Base-by-base conservation (phyloP, 2,329 filamentous ascomycete species). In the Aspergillus oerlinghausenensis region DNA sequence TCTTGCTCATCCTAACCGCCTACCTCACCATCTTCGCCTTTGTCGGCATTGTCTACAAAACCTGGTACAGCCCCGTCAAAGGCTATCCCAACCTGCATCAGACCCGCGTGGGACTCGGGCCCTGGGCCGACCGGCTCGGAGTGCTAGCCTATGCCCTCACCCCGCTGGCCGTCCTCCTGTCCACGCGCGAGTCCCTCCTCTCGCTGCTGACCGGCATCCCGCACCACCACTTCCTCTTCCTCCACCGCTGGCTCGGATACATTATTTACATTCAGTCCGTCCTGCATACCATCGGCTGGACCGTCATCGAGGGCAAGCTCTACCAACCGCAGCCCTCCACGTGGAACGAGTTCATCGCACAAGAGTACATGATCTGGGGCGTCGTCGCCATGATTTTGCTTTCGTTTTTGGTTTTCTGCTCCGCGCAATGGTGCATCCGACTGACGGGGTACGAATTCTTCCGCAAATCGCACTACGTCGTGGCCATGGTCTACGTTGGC, bases 391-490 rank as follows among this genome's bases (percentile, higher is more conserved):
- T 89, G 75, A 75, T 82, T 4, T 71, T 91, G 4, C 72, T 91
- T 0, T 77, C 83, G 0, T 70, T 88, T 14, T 72, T 91, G 1
- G 82, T 85, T 56, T 66, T 85, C 4, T 76, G 88, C 52, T 86
- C 85, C 57, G 80, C 81, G 0, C 77, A 79, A 11, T 79, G 78
- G 68, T 85, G 80, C 0, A 88, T 91, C 56, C 79, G 81, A 8
- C 72, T 81, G 50, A 90, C 87, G 0, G 89, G 89, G 2, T 90
- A 92, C 70, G 89, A 92, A 65, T 85, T 88, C 72, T 92, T 92
- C 78, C 82, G 88, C 59, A 90, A 90, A 68, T 75, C 82, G 0
- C 88, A 92, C 68, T 90, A 90, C 63, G 77, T 90, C 11, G 76
- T 91, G 2, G 89, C 88, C 10, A 84, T 88, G 75, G 70, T 91